Evolutionary conservation across 192 early-diverging fungal genomes (phyloP), one percentile per base, ranked within the genome.

Genomic region (Rhizophagus clarus): DNA sequence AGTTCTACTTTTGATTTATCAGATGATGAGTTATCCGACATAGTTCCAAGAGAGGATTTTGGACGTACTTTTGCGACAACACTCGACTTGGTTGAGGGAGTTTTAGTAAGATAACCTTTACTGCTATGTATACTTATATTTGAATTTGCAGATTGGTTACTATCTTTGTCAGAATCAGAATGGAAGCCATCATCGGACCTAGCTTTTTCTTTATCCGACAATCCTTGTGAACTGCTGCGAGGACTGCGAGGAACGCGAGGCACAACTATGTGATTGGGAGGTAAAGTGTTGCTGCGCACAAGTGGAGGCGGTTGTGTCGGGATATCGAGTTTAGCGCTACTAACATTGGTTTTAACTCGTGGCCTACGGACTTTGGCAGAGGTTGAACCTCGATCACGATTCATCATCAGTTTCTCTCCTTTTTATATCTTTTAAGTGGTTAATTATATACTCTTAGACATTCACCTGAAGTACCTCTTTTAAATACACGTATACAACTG

Each of bases 91-190:
- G 62, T 29, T 15, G 66, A 71, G 61, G 77, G 17, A 14, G 40
- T 28, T 71, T 31, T 79, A 61, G 10, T 71, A 79, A 61, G 68
- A 79, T 56, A 51, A 40, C 34, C 60, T 40, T 29, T 69, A 26
- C 51, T 61, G 22, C 69, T 69, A 24, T 42, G 67, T 71, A 61
- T 10, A 28, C 77, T 79, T 61, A 71, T 61, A 40, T 72, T 79
- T 2, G 75, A 77, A 66, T 77, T 45, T 11, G 45, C 40, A 29
- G 74, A 76, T 32, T 76, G 66, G 61, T 37, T 79, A 26, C 77
- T 79, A 60, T 79, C 77, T 71, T 78, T 68, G 56, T 78, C 77
- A 2, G 77, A 79, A 60, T 79, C 77, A 40, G 77, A 79, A 61
- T 71, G 68, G 34, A 79, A 79, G 12, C 77, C 77, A 28, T 79